Evolutionary conservation across 495 filamentous ascomycete genomes (phyloP).

Genomic region (Parachaetomium inaequale): DNA sequence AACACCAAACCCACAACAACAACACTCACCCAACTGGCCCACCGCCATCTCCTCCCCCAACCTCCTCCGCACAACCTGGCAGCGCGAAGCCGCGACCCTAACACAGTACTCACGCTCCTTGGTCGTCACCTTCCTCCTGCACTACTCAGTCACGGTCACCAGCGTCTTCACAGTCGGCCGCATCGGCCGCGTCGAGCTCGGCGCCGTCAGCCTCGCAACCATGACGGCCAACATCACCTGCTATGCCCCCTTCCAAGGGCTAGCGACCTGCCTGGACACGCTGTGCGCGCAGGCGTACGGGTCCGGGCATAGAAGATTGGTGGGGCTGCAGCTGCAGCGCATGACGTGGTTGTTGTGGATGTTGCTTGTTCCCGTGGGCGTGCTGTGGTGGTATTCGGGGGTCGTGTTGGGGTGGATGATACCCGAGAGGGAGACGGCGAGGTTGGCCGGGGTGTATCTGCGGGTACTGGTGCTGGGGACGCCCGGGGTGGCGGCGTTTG

Average conservation of each 20-base stretch:
- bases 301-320: slow-evolving; percentile 62
- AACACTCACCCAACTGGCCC: no score
- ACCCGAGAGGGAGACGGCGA: slow-evolving; percentile 55
- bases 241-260: slow-evolving; percentile 67
- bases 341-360: slow-evolving; percentile 64
- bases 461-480: slow-evolving; percentile 60
- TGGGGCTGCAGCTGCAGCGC: slow-evolving; percentile 69
- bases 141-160: slow-evolving; percentile 68
- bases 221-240: slow-evolving; percentile 77
- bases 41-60: no score
- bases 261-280: slow-evolving; percentile 69
- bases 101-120: slow-evolving; percentile 55
- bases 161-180: slow-evolving; percentile 66
- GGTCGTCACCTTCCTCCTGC: slow-evolving; percentile 66
- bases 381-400: slow-evolving; percentile 57
- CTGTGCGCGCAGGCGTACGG: slow-evolving; percentile 75
- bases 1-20: no score
- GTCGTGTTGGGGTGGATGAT: slow-evolving; percentile 57
- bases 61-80: slow-evolving; percentile 92
- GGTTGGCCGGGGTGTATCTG: slow-evolving; percentile 65
- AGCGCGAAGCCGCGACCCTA: slow-evolving; percentile 70
- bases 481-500: slow-evolving; percentile 66
- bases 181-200: slow-evolving; percentile 60
- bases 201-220: slow-evolving; percentile 59
- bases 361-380: slow-evolving; percentile 58